Conservation (phyloP, 1,139 yeast species). For the Zhuliangozyma parablackwelliae region DNA sequence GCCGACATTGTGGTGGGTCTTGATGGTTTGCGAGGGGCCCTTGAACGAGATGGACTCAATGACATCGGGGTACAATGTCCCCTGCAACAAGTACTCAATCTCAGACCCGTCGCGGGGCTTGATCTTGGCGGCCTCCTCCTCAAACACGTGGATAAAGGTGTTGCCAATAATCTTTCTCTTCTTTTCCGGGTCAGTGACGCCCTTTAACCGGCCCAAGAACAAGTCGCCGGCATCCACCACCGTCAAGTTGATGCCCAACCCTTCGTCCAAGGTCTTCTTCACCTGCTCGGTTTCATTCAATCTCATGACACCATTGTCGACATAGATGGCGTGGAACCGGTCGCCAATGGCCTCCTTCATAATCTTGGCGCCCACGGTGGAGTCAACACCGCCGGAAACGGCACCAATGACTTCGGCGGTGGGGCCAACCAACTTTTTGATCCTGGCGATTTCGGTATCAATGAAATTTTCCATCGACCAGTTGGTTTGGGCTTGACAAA, state of each 20-base stretch:
- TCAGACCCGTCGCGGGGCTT: constrained; percentile 87
- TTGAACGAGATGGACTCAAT: constrained; percentile 97
- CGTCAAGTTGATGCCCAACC: constrained; percentile 89
- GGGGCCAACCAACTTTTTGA: constrained; percentile 88
- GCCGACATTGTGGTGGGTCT: constrained; percentile 99
- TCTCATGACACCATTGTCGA: constrained; percentile 97
- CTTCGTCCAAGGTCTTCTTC: constrained; percentile 83
- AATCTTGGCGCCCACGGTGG: constrained; percentile 97
- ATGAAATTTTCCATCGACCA: constrained; percentile 99
- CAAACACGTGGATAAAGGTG: constrained; percentile 95
- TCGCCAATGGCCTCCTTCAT: constrained; percentile 98
- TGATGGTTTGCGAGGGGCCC: constrained; percentile 99
- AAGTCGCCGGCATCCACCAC: constrained; percentile 93
- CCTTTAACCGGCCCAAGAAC: constrained; percentile 80
- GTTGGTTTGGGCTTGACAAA: constrained; percentile 81
- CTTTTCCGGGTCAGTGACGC: constrained; percentile 97
- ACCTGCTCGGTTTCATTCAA: constrained; percentile 86
- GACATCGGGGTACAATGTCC: constrained; percentile 97
- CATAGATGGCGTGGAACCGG: constrained; percentile 96
- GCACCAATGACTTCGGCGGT: constrained; percentile 99
- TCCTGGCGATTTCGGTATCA: constrained; percentile 92
- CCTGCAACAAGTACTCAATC: constrained; percentile 91
- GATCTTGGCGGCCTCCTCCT: constrained; percentile 90
- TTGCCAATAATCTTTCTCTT: constrained; percentile 98
- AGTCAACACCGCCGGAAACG: constrained; percentile 99